Percentiles rank a stretch among this genome's conserved stretches.
Evolutionary conservation across 257 asterid genomes (phyloP).

Genomic region (Cruciata laevipes): DNA sequence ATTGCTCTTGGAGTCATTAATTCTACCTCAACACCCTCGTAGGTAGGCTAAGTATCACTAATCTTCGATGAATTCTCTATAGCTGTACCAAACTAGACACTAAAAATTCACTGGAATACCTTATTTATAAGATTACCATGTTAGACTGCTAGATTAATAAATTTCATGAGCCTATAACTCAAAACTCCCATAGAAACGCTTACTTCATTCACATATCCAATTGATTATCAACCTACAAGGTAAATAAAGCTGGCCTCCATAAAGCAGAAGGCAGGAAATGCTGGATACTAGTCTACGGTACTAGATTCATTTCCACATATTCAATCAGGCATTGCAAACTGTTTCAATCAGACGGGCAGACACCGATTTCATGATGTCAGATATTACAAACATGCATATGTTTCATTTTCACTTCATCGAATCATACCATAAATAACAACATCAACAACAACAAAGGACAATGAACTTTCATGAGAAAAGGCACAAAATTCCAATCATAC

Average conservation of each 20-base stretch:
- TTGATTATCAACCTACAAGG: neutral
- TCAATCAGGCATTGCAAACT: neutral
- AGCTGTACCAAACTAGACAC: neutral
- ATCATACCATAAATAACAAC: neutral
- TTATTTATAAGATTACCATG: neutral
- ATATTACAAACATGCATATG: no score
- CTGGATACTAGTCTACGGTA: neutral
- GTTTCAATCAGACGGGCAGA: neutral
- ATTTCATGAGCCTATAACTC: neutral
- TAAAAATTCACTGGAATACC: neutral
- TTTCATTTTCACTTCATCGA: no score
- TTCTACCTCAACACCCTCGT: neutral
- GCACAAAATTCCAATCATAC: slow-evolving; percentile 8
- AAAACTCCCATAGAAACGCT: neutral
- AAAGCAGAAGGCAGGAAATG: neutral
- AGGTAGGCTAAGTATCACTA: neutral
- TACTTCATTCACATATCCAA: neutral
- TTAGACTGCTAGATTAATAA: neutral
- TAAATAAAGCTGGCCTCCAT: neutral
- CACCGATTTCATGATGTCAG: neutral
- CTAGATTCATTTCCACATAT: neutral
- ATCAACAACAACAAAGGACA: no score
- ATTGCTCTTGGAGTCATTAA: neutral
- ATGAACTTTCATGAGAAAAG: no score
- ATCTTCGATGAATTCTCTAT: neutral